A percentile compares a stretch with the other conserved stretches of the same genome.
Conservation (phyloP, 495 filamentous ascomycete genomes). For the Penicillium chermesinum region DNA sequence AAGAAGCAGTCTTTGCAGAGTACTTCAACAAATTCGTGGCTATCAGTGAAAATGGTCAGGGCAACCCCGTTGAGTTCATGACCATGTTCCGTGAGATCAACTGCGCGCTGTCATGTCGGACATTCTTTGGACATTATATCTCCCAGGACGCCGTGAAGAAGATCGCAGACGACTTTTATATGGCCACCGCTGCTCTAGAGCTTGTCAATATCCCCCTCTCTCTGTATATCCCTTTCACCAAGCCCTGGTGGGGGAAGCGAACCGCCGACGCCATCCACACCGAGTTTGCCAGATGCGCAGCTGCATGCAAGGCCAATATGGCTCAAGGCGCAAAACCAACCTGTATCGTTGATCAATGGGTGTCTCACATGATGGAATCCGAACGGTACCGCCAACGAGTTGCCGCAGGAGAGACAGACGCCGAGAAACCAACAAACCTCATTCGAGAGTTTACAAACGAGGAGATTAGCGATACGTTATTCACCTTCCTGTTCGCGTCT, state of each 20-base stretch:
- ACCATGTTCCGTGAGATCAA: slow-evolving; percentile 82
- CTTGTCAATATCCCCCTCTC: slow-evolving; percentile 82
- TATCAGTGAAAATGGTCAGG: slow-evolving; percentile 54
- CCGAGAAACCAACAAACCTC: slow-evolving; percentile 69
- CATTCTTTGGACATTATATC: slow-evolving; percentile 41
- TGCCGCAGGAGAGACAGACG: slow-evolving; percentile 57
- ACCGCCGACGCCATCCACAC: slow-evolving; percentile 77
- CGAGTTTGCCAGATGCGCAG: slow-evolving; percentile 81
- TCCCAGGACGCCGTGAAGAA: slow-evolving; percentile 65
- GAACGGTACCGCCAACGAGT: slow-evolving; percentile 60
- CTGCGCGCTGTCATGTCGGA: slow-evolving; percentile 79
- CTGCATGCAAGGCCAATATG: slow-evolving; percentile 83
- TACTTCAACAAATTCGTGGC: slow-evolving; percentile 75
- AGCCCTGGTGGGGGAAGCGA: slow-evolving; percentile 88
- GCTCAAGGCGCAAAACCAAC: slow-evolving; percentile 69
- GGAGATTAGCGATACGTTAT: slow-evolving; percentile 86
- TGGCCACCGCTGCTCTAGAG: slow-evolving; percentile 86
- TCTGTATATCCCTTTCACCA: slow-evolving; percentile 91
- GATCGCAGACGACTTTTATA: slow-evolving; percentile 91
- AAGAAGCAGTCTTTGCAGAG: slow-evolving; percentile 74
- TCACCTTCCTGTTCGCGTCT: slow-evolving; percentile 94
- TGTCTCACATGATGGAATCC: slow-evolving; percentile 76
- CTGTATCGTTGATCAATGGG: slow-evolving; percentile 90
- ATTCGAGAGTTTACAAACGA: slow-evolving; percentile 80
- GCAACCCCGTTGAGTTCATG: slow-evolving; percentile 74